Evolutionary conservation across 139 green algal species (phyloP).

Genomic region (Chlamydomonas incerta): DNA sequence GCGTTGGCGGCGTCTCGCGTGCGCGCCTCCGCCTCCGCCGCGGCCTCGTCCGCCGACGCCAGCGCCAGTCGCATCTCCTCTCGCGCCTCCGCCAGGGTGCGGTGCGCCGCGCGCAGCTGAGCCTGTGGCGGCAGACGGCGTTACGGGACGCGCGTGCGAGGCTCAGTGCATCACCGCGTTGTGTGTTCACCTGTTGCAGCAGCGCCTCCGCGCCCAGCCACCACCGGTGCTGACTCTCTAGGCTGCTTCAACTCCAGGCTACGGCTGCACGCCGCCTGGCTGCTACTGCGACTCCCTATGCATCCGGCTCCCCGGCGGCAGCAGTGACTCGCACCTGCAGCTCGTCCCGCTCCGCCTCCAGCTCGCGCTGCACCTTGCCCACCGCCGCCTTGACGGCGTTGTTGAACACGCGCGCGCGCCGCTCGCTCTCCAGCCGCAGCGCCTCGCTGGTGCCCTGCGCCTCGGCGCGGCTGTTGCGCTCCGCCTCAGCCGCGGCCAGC

Average conservation of each 20-base stretch:
- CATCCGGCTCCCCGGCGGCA: too few relatives aligned
- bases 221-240: too few relatives aligned
- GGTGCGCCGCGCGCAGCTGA: slow-evolving; percentile 47
- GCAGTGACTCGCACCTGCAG: slow-evolving; percentile 55
- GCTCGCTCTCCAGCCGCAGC: slow-evolving; percentile 57
- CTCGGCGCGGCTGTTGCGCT: slow-evolving; percentile 56
- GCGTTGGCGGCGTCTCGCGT: slow-evolving; percentile 47
- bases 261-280: too few relatives aligned
- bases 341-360: slow-evolving; percentile 63
- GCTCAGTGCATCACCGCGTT: too few relatives aligned
- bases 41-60: slow-evolving; percentile 42
- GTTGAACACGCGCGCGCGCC: slow-evolving; percentile 67
- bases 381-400: slow-evolving; percentile 66
- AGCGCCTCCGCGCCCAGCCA: too few relatives aligned
- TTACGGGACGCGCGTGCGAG: too few relatives aligned
- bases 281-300: too few relatives aligned
- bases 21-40: slow-evolving; percentile 46
- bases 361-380: slow-evolving; percentile 54
- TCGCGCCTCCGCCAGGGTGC: slow-evolving; percentile 5
- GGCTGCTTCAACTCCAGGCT: too few relatives aligned
- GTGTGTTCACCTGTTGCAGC: too few relatives aligned
- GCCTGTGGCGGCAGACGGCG: too few relatives aligned
- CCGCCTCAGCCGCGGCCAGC: slow-evolving; percentile 56
- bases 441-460: slow-evolving; percentile 56
- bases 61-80: slow-evolving; percentile 42